phyloP scores from a whole-genome alignment of 805 yeast genomes.

The Hagleromyces aurorensis region DNA sequence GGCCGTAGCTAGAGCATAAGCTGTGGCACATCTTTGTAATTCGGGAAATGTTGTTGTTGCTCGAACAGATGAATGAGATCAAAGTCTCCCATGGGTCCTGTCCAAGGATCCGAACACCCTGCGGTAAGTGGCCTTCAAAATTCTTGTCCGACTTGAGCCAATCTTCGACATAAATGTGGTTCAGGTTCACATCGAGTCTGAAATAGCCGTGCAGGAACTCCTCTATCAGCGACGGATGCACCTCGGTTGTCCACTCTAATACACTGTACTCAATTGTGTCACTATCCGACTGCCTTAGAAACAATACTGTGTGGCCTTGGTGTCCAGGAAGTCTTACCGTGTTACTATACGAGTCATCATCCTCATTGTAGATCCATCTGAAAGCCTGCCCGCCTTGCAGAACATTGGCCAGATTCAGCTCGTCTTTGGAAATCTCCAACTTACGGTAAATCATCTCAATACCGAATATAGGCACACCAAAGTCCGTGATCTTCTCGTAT shows the following conservation, averaged over 20 bases:
- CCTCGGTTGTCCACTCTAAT: slow-evolving; percentile 24
- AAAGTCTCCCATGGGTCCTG: slow-evolving; percentile 98
- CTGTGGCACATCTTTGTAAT: slow-evolving; percentile 88
- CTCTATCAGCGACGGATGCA: slow-evolving; percentile 33
- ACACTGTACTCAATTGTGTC: slow-evolving; percentile 42
- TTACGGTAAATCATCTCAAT: no score
- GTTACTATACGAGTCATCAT: slow-evolving; percentile 15
- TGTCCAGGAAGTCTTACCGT: slow-evolving; percentile 24
- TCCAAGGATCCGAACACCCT: slow-evolving; percentile 75
- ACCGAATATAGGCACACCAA: no score
- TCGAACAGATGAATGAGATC: slow-evolving; percentile 84
- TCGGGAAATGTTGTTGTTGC: slow-evolving; percentile 92
- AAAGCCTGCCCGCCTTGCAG: slow-evolving; percentile 31
- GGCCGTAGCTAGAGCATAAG: slow-evolving; percentile 65
- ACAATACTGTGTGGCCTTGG: slow-evolving; percentile 46
- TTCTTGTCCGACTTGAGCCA: slow-evolving; percentile 56
- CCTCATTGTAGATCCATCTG: slow-evolving; percentile 26
- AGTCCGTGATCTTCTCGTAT: no score
- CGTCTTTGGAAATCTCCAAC: slow-evolving; percentile 7
- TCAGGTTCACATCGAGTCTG: slow-evolving; percentile 50
- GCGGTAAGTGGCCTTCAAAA: slow-evolving; percentile 34
- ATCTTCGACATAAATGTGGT: slow-evolving; percentile 39
- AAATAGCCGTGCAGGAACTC: slow-evolving; percentile 59
- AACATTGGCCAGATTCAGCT: slow-evolving; percentile 42
- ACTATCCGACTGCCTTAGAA: slow-evolving; percentile 55